Evolutionary conservation across 306 rosid species (phyloP).

Genomic region (Acacia crassicarpa): DNA sequence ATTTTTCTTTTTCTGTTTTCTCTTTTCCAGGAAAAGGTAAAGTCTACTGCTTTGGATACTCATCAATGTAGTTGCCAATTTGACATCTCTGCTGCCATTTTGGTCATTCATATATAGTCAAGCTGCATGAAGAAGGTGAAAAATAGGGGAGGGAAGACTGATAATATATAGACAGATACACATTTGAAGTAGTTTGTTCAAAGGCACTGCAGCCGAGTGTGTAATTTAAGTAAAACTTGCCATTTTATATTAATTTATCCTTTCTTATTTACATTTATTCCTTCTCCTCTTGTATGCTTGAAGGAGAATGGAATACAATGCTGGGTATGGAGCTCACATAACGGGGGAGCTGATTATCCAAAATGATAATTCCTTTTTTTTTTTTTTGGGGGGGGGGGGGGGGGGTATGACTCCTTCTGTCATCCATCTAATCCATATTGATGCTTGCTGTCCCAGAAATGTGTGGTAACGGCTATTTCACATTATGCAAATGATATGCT

Average conservation of each 20-base stretch:
- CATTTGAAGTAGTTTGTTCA: conserved; percentile 1
- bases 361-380: not conserved
- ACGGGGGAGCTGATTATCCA: conserved; percentile 11
- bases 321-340: conserved; percentile 15
- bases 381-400: no score
- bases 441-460: conserved; percentile 24
- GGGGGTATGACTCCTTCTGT: conserved; percentile 16
- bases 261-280: conserved; percentile 18
- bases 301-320: conserved; percentile 27
- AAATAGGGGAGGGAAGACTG: conserved; percentile 22
- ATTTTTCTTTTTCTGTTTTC: not conserved
- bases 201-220: not conserved
- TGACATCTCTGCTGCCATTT: conserved; percentile 37
- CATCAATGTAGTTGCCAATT: conserved; percentile 36
- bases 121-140: conserved; percentile 32
- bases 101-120: conserved; percentile 29
- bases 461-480: conserved; percentile 14
- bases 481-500: conserved; percentile 27
- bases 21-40: conserved; percentile 47
- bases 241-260: conserved; percentile 6
- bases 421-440: conserved; percentile 19
- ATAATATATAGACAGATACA: not conserved
- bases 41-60: conserved; percentile 43
- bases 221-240: conserved; percentile 24
- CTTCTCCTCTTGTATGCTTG: conserved; percentile 26